Conservation (phyloP, 2,329 filamentous ascomycete genomes). For the Aspergillus ochraceoroseus region DNA sequence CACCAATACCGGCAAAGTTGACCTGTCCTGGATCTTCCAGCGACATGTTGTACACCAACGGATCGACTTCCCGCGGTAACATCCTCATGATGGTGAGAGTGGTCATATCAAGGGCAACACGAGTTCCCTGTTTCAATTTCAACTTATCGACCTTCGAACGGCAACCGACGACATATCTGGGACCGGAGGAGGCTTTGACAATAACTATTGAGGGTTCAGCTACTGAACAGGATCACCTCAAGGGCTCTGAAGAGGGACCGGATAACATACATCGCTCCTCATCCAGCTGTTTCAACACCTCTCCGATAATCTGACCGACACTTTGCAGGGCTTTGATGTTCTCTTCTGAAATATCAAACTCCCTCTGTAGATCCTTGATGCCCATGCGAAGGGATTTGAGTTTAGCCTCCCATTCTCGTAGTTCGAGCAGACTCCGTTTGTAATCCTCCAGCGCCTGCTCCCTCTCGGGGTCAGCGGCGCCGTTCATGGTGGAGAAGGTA, state of each 20-base stretch:
- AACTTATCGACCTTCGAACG: conserved; percentile 96
- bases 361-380: conserved; percentile 90
- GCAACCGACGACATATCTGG: conserved; percentile 96
- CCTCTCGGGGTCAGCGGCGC: conserved; percentile 50
- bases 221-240: not conserved
- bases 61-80: conserved; percentile 96
- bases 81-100: conserved; percentile 99
- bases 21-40: conserved; percentile 95
- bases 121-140: conserved; percentile 96
- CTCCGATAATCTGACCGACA: conserved; percentile 97
- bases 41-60: conserved; percentile 99
- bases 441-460: conserved; percentile 70
- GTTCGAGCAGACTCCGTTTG: conserved; percentile 80
- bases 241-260: not conserved
- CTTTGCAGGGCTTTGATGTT: conserved; percentile 99
- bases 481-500: conserved; percentile 33
- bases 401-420: conserved; percentile 97
- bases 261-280: conserved; percentile 84
- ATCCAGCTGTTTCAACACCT: conserved; percentile 97
- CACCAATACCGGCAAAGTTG: conserved; percentile 96
- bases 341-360: conserved; percentile 95
- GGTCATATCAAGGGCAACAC: conserved; percentile 97
- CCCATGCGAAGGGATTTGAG: conserved; percentile 89
- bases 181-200: conserved; percentile 95
- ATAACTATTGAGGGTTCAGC: conserved; percentile 62